These are phyloP conservation scores for Aureobasidium sp. DNA, from an alignment of 2,329 filamentous ascomycete genomes.

Conservation along the genomic window DNA sequence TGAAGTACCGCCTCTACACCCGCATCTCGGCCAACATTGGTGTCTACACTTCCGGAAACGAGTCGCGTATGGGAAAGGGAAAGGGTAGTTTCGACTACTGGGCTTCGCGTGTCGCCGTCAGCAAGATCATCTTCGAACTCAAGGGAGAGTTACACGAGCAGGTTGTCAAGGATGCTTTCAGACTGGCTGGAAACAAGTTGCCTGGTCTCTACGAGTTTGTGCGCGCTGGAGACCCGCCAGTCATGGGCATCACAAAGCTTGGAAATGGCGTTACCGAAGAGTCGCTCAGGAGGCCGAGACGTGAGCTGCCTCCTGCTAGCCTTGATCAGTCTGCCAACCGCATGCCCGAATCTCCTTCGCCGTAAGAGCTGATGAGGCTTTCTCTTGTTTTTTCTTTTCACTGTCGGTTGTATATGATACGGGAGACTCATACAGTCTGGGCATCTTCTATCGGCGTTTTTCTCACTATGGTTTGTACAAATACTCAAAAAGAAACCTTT, in stretches of 20 bases:
- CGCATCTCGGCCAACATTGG: conserved; percentile 86
- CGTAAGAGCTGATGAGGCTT: not conserved
- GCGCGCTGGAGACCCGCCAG: conserved; percentile 77
- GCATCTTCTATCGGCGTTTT: not conserved
- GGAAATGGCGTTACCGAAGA: conserved; percentile 71
- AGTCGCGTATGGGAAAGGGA: conserved; percentile 98
- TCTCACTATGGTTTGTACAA: not conserved
- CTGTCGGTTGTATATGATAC: not conserved
- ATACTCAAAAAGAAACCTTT: not conserved
- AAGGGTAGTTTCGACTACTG: conserved; percentile 97
- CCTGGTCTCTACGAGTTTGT: conserved; percentile 95
- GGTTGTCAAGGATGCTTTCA: conserved; percentile 85
- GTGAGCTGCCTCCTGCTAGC: conserved; percentile 43
- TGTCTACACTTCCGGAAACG: conserved; percentile 91
- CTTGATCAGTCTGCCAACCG: conserved; percentile 8
- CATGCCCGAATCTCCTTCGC: conserved; percentile 7
- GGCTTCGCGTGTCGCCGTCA: conserved; percentile 83
- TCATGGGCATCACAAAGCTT: conserved; percentile 89
- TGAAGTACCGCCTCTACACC: conserved; percentile 89
- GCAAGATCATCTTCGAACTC: conserved; percentile 85
- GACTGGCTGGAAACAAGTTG: conserved; percentile 88
- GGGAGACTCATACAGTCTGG: not conserved
- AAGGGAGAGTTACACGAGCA: conserved; percentile 91
- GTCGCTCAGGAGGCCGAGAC: conserved; percentile 70
- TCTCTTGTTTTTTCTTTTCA: not conserved